These are phyloP conservation scores for Cutaneotrichosporon cutaneum DNA, from an alignment of 1,284 basidiomycete species.

Conservation along the genomic window DNA sequence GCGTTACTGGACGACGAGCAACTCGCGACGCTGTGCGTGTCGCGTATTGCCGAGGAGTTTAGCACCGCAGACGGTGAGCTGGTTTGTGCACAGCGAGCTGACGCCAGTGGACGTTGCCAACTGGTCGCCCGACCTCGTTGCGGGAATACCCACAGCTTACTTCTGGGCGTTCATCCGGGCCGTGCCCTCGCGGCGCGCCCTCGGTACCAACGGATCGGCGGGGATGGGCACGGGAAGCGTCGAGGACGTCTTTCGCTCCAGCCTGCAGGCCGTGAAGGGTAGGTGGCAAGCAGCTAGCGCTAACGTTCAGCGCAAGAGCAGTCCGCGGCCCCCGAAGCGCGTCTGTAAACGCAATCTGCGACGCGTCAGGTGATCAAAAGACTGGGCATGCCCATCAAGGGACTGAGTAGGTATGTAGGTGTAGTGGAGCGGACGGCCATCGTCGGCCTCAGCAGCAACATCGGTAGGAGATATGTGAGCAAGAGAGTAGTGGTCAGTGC, in stretches of 20 bases:
- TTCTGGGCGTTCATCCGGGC: conserved; percentile 1
- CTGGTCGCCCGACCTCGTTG: conserved; percentile 1
- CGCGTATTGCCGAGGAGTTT: neutral
- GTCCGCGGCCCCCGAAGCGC: too few relatives aligned
- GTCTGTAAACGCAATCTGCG: too few relatives aligned
- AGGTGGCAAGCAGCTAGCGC: too few relatives aligned
- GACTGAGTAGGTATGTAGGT: too few relatives aligned
- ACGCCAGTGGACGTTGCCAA: neutral
- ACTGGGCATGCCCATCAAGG: too few relatives aligned
- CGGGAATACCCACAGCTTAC: neutral
- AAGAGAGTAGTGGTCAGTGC: too few relatives aligned
- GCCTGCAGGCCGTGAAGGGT: neutral
- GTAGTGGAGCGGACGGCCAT: too few relatives aligned
- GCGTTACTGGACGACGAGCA: conserved; percentile 8
- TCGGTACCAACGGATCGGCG: neutral
- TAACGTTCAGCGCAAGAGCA: neutral
- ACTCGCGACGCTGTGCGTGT: conserved; percentile 1
- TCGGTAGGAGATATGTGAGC: too few relatives aligned
- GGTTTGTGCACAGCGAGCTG: neutral
- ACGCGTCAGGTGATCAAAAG: too few relatives aligned
- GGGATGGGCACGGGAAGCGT: neutral
- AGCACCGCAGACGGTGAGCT: neutral
- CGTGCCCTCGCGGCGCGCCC: neutral
- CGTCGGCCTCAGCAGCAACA: too few relatives aligned
- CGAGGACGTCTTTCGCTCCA: neutral